These are phyloP conservation scores for Cyberlindnera misumaiensis DNA, from an alignment of 805 yeast species.

Conservation along the genomic window DNA sequence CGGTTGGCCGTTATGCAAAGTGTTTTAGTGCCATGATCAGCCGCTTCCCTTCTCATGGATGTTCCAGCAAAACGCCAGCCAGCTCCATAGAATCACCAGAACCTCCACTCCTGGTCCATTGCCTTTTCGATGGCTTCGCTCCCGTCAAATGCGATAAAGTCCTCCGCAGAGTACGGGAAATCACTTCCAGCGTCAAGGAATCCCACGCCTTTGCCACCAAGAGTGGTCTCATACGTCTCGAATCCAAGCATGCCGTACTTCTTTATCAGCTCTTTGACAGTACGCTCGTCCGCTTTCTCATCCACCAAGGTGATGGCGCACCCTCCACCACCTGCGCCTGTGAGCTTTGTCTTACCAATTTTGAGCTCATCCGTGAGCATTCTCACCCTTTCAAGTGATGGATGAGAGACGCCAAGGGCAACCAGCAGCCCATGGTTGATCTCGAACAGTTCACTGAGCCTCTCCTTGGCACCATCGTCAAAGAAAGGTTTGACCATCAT, in stretches of 20 bases:
- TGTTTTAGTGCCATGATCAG: background rate
- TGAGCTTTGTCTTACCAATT: constrained; percentile 85
- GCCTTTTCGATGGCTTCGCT: constrained; percentile 42
- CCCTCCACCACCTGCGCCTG: constrained; percentile 99
- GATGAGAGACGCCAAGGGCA: constrained; percentile 88
- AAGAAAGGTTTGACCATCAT: constrained; percentile 49
- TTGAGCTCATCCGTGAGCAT: constrained; percentile 52
- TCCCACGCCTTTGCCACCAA: constrained; percentile 92
- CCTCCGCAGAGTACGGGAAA: constrained; percentile 22
- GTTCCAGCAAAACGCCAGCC: too few species aligned
- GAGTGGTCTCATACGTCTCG: constrained; percentile 67
- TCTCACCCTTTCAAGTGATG: constrained; percentile 74
- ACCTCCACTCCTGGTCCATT: constrained; percentile 52
- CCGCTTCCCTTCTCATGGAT: too few species aligned
- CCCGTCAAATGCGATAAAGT: constrained; percentile 31
- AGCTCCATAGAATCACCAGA: too few species aligned
- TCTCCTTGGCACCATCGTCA: constrained; percentile 33
- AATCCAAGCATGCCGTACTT: constrained; percentile 44
- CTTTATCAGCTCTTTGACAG: constrained; percentile 28
- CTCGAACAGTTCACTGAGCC: constrained; percentile 56
- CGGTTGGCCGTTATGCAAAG: background rate
- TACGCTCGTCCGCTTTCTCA: constrained; percentile 26
- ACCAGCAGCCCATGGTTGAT: constrained; percentile 85
- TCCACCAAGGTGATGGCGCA: constrained; percentile 85
- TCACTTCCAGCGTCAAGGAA: constrained; percentile 22